phyloP scores from a whole-genome alignment of 495 filamentous ascomycete species.

The Penicillium coffeae region DNA sequence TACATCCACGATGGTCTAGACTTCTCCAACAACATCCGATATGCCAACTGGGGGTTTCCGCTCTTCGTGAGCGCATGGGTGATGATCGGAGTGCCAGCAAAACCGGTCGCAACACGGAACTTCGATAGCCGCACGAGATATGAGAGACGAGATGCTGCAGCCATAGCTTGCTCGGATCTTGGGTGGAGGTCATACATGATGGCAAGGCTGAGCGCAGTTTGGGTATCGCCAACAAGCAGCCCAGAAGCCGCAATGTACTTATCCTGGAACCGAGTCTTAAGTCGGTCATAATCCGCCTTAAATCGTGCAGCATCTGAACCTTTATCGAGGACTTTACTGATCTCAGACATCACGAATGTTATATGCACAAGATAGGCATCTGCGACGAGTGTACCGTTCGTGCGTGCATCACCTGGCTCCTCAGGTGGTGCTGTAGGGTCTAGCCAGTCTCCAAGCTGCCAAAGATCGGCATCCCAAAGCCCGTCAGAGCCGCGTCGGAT shows the following conservation, averaged over 20 bases:
- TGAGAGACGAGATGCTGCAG: conserved; percentile 31
- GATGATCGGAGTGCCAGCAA: conserved; percentile 51
- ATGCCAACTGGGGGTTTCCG: conserved; percentile 25
- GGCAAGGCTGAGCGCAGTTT: conserved; percentile 44
- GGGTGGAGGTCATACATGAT: conserved; percentile 44
- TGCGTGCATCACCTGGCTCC: conserved; percentile 34
- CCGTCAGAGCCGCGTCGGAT: conserved; percentile 33
- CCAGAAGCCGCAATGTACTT: conserved; percentile 40
- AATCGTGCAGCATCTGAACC: conserved; percentile 65
- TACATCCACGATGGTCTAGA: conserved; percentile 48
- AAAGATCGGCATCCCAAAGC: conserved; percentile 35
- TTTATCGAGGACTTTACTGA: conserved; percentile 78
- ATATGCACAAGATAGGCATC: conserved; percentile 52
- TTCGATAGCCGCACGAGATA: conserved; percentile 23
- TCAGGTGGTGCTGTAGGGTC: conserved; percentile 47
- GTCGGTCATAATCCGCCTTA: conserved; percentile 15
- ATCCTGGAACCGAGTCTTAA: conserved; percentile 34
- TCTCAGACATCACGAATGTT: conserved; percentile 54
- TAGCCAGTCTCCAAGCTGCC: conserved; percentile 51
- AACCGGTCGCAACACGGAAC: conserved; percentile 49
- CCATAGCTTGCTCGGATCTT: conserved; percentile 25
- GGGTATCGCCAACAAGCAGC: conserved; percentile 41
- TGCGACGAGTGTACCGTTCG: conserved; percentile 39
- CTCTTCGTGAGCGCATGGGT: conserved; percentile 37
- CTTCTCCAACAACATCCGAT: conserved; percentile 38